These are phyloP conservation scores for Calonectria hawksworthii DNA, from an alignment of 2,329 filamentous ascomycete genomes.

Conservation along the genomic window DNA sequence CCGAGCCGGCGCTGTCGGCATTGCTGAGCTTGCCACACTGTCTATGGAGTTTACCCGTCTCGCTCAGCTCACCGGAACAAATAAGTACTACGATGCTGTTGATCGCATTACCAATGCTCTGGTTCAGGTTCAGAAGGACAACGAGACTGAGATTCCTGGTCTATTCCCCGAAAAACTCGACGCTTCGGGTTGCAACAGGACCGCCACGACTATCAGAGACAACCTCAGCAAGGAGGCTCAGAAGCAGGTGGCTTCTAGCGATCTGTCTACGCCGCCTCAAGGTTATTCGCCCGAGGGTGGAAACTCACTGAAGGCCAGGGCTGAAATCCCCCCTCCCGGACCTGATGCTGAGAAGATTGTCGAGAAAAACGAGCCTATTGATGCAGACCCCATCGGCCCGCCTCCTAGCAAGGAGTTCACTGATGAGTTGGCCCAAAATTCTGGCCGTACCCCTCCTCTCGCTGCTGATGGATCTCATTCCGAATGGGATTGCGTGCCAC, in stretches of 20 bases:
- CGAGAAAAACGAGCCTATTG: not conserved
- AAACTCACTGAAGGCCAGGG: not conserved
- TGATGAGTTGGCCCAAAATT: not conserved
- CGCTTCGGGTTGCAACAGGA: constrained; percentile 81
- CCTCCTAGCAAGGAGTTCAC: constrained; percentile 6
- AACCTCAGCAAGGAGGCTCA: constrained; percentile 53
- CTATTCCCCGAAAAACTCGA: constrained; percentile 86
- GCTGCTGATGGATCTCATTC: constrained; percentile 51
- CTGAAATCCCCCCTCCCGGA: not conserved
- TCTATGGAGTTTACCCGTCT: constrained; percentile 91
- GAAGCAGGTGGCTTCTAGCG: constrained; percentile 52
- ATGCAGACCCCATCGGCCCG: not conserved
- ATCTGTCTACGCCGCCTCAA: constrained; percentile 44
- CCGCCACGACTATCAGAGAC: constrained; percentile 53
- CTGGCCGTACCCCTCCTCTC: constrained; percentile 45
- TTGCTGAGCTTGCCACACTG: constrained; percentile 84
- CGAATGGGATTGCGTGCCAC: constrained; percentile 67
- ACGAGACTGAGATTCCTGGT: constrained; percentile 76
- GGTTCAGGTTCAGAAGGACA: constrained; percentile 78
- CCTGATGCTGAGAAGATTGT: constrained; percentile 3
- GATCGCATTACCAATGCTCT: constrained; percentile 87
- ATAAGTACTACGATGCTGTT: constrained; percentile 91
- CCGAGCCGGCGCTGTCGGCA: constrained; percentile 69
- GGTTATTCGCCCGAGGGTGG: constrained; percentile 40
- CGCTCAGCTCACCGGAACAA: constrained; percentile 84